These are phyloP conservation scores for Termitomyces sp. DNA, from an alignment of 768 basidiomycete species.

Conservation along the genomic window DNA sequence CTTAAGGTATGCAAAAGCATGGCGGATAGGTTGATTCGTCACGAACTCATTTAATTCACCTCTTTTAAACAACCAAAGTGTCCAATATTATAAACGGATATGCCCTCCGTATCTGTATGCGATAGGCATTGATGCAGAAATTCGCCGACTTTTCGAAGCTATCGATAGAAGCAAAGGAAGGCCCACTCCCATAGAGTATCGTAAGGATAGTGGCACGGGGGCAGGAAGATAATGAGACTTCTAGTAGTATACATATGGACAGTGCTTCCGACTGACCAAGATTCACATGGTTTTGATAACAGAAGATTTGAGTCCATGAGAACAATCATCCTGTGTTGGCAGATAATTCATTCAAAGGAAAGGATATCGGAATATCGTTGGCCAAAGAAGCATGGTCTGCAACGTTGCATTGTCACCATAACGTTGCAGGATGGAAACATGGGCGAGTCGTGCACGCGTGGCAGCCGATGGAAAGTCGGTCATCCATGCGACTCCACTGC, in stretches of 20 bases:
- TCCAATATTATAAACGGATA: neutral
- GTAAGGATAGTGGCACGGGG: neutral
- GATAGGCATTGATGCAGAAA: neutral
- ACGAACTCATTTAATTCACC: neutral
- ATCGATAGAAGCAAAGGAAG: neutral
- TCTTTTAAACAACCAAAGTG: neutral
- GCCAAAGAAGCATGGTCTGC: neutral
- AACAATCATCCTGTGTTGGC: neutral
- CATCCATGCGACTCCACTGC: neutral
- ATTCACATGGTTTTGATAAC: neutral
- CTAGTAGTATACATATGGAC: neutral
- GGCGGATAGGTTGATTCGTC: neutral
- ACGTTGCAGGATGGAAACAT: neutral
- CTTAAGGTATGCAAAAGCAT: slow-evolving; percentile 4
- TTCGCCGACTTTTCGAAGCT: neutral
- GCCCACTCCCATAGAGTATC: neutral
- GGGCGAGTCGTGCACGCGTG: neutral
- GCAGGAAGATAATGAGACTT: neutral
- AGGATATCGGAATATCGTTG: neutral
- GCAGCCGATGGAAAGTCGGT: neutral
- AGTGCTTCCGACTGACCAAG: neutral
- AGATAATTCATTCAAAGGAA: neutral
- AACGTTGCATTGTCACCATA: neutral
- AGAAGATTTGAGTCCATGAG: neutral
- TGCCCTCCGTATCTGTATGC: slow-evolving; percentile 15